Evolutionary conservation across 2,329 filamentous ascomycete species (phyloP).

Genomic region (Chaetomium globosum): DNA sequence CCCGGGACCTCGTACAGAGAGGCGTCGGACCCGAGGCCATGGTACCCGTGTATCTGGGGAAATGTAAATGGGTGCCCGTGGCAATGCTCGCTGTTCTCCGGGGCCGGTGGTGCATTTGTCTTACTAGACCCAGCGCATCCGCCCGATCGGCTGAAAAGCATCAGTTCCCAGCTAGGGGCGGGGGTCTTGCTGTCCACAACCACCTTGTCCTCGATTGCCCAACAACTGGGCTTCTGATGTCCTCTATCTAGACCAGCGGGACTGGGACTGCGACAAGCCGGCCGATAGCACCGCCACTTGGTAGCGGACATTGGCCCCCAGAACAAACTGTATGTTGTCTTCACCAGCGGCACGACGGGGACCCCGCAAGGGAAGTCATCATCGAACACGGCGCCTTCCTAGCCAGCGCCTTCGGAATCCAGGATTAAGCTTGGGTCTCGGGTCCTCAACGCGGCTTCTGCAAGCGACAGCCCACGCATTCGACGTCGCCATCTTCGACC

Average conservation of each 20-base stretch:
- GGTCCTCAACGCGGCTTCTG: not conserved
- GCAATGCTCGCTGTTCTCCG: slow-evolving; percentile 5
- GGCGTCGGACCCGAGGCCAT: slow-evolving; percentile 6
- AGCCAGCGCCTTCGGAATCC: slow-evolving; percentile 1
- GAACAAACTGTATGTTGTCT: not conserved
- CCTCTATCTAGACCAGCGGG: slow-evolving; percentile 9
- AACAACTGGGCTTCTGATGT: slow-evolving; percentile 3
- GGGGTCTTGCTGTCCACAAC: not conserved
- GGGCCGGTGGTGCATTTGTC: slow-evolving; percentile 1
- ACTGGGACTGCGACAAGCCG: slow-evolving; percentile 6
- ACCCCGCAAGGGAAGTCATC: not conserved
- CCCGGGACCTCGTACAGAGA: not conserved
- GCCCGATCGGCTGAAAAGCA: not conserved
- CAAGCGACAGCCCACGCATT: slow-evolving; percentile 6
- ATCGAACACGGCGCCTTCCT: slow-evolving; percentile 4
- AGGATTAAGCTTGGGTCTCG: not conserved
- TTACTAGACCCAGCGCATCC: not conserved
- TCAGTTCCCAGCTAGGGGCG: not conserved
- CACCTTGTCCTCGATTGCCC: slow-evolving; percentile 6
- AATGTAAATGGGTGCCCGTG: slow-evolving; percentile 2
- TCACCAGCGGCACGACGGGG: slow-evolving; percentile 7
- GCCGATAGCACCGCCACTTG: not conserved
- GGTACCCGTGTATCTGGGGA: not conserved
- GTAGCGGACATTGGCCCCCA: not conserved
- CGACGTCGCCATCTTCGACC: slow-evolving; percentile 8